Evolutionary conservation across 2,329 filamentous ascomycete species (phyloP), one percentile per base, ranked within the genome.

Genomic region (Diaporthe citriasiana): DNA sequence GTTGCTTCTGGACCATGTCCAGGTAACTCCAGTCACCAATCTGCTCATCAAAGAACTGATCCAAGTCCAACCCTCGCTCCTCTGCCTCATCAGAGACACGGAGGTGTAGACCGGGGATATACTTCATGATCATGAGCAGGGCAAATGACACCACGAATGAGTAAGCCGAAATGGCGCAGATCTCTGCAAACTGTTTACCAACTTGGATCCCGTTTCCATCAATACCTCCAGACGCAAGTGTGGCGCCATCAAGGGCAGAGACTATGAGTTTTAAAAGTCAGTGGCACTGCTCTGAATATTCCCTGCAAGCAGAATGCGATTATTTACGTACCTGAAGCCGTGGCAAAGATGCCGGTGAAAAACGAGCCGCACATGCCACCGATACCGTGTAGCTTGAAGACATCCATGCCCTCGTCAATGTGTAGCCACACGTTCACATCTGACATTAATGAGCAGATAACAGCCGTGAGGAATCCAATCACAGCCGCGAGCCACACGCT

Each of bases 301-400:
- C 72, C 10, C 38, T 50, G 45, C 53, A 53, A 25, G 73, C 10
- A 17, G 66, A 8, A 68, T 70, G 4, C 70, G 73, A 51, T 71
- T 25, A 50, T 59, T 53, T 10, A 56, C 78, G 59, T 69, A 79
- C 78, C 76, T 12, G 74, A 76, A 17, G 75, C 76, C 6, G 88
- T 85, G 0, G 89, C 89, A 70, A 91, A 91, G 40, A 91, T 82
- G 3, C 89, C 89, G 0, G 89, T 91, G 25, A 91, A 78, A 63
- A 91, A 83, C 45, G 88, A 86, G 22, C 89, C 89, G 0, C 91
- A 84, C 75, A 88, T 85, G 15, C 89, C 89, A n/a, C 89, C 89
- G 2, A 91, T 82, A 25, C 89, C 89, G 77, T 91, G 89, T 38
- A 91, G 86, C 40, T 88, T 88, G 74, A 90, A 91, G 66, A 91